A percentile compares a stretch with the other conserved stretches of the same genome.
Conservation (phyloP, 129 eudicot species). For the Arctium minus region DNA sequence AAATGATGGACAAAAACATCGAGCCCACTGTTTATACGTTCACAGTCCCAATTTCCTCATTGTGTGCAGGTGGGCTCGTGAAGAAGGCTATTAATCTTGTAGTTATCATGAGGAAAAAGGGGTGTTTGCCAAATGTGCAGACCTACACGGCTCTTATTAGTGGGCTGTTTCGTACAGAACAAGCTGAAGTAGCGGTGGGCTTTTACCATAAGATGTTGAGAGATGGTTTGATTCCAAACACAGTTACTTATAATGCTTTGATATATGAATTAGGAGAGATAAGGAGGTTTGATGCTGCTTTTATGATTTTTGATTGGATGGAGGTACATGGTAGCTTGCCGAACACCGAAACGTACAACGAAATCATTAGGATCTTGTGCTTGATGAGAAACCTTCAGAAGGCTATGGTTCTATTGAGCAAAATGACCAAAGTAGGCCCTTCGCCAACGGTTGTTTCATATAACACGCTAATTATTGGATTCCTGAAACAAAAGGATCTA, state of each 20-base stretch:
- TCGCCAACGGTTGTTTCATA: slow-evolving; percentile 71
- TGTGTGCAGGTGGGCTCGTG: slow-evolving; percentile 57
- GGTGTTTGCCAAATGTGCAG: slow-evolving; percentile 63
- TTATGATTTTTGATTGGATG: slow-evolving; percentile 70
- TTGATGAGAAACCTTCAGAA: slow-evolving; percentile 42
- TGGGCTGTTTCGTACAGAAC: slow-evolving; percentile 56
- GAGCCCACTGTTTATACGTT: slow-evolving; percentile 70
- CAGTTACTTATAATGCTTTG: slow-evolving; percentile 61
- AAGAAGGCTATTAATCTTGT: slow-evolving; percentile 63
- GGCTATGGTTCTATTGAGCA: slow-evolving; percentile 64
- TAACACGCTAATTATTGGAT: slow-evolving; percentile 62
- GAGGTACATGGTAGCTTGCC: slow-evolving; percentile 41
- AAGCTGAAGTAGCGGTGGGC: slow-evolving; percentile 60
- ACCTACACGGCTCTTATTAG: slow-evolving; percentile 78
- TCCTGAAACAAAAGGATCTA: slow-evolving; percentile 30
- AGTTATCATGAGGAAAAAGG: slow-evolving; percentile 44
- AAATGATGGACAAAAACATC: slow-evolving; percentile 68
- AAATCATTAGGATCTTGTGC: slow-evolving; percentile 61
- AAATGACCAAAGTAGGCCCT: slow-evolving; percentile 67
- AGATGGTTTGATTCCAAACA: slow-evolving; percentile 66
- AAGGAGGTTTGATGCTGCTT: slow-evolving; percentile 43
- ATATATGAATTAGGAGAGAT: slow-evolving; percentile 53
- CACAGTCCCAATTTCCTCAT: slow-evolving; percentile 59
- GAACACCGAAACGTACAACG: slow-evolving; percentile 68
- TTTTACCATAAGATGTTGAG: slow-evolving; percentile 76